phyloP scores from a whole-genome alignment of 306 rosid genomes.

The Quercus berberidifolia region DNA sequence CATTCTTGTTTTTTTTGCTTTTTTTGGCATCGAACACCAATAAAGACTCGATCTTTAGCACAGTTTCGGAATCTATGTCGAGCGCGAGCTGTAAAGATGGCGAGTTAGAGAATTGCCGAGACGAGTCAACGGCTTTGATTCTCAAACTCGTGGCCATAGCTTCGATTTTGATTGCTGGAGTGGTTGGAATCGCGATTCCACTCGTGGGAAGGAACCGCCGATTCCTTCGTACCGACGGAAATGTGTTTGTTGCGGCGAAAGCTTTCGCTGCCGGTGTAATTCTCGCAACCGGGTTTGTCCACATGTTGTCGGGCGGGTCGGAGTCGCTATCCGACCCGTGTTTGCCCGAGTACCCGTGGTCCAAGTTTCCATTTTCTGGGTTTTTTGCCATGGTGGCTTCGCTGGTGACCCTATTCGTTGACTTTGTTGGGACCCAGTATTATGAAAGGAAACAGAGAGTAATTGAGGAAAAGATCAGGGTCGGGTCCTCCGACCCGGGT shows the following conservation, averaged over 20 bases:
- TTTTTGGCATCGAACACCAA: not conserved
- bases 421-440: conserved; percentile 85
- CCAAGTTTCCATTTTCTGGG: conserved; percentile 77
- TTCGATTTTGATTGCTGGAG: conserved; percentile 65
- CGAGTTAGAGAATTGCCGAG: conserved; percentile 52
- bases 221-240: conserved; percentile 70
- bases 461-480: conserved; percentile 8
- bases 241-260: conserved; percentile 64
- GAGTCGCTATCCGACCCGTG: conserved; percentile 54
- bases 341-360: conserved; percentile 72
- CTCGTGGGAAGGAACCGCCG: conserved; percentile 54
- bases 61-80: conserved; percentile 47
- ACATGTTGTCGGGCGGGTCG: conserved; percentile 71
- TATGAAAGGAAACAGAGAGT: conserved; percentile 60
- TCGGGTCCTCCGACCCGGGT: conserved; percentile 41
- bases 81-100: conserved; percentile 42
- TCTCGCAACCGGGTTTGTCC: conserved; percentile 91
- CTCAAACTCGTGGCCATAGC: conserved; percentile 75
- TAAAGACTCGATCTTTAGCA: conserved; percentile 35
- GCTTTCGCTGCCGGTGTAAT: conserved; percentile 98
- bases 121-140: conserved; percentile 59
- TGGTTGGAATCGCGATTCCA: conserved; percentile 70
- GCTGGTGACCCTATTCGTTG: conserved; percentile 72
- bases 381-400: conserved; percentile 92
- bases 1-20: not conserved